A percentile compares a stretch with the other conserved stretches of the same genome.
phyloP scores from a whole-genome alignment of 768 basidiomycete species.

The Phallus indusiatus region DNA sequence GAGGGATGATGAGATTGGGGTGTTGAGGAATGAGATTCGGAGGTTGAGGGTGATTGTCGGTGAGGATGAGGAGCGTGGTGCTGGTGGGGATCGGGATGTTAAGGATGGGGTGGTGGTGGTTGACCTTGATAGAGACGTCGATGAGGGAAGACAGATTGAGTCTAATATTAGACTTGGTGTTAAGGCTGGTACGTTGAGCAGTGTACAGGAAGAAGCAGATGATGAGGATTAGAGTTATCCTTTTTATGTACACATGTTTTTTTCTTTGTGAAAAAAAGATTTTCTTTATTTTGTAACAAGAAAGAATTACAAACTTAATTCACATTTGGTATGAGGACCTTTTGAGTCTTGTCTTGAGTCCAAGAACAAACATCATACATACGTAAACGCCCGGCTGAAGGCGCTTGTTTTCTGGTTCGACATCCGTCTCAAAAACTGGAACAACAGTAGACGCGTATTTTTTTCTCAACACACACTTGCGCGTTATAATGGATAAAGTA shows the following conservation, averaged over 20 bases:
- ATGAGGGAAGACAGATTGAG: conserved; percentile 22
- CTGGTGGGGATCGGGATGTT: conserved; percentile 23
- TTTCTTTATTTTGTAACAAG: too few relatives aligned
- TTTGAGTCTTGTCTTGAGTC: too few relatives aligned
- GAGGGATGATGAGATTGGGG: conserved; percentile 68
- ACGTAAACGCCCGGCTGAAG: too few relatives aligned
- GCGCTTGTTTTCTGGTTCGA: too few relatives aligned
- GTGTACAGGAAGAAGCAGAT: neutral
- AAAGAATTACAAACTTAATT: too few relatives aligned
- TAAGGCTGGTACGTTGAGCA: neutral
- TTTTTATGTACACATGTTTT: neutral
- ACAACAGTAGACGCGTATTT: neutral
- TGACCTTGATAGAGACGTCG: conserved; percentile 53
- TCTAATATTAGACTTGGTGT: neutral
- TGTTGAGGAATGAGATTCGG: conserved; percentile 55
- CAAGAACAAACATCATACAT: too few relatives aligned
- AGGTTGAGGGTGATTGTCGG: conserved; percentile 38
- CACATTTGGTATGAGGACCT: too few relatives aligned
- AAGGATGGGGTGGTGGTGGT: conserved; percentile 25
- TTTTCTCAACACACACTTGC: neutral
- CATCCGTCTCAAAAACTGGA: neutral
- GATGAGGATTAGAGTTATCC: neutral
- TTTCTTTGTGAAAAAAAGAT: too few relatives aligned
- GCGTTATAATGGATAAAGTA: neutral
- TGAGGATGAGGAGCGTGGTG: conserved; percentile 25